Base-by-base conservation (phyloP, 2,329 filamentous ascomycete species). In the Magnaporthales sp. region DNA sequence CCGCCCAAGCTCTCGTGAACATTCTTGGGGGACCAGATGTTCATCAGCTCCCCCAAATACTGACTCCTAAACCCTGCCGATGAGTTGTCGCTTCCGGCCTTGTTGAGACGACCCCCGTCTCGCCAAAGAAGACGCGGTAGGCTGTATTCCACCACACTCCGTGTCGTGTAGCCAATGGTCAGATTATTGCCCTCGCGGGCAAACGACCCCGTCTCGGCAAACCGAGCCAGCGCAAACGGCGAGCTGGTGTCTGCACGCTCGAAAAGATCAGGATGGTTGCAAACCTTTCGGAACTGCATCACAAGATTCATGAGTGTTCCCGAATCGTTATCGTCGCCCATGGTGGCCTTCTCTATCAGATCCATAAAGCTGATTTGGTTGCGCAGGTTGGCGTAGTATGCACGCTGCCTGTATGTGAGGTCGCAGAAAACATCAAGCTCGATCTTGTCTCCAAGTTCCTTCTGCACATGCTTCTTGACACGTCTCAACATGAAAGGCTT, bases 321-420 rank as follows among this genome's bases (percentile, higher is more conserved):
- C 46, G 92, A 96, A 75, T 98, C 95, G 72, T 60, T 60, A 64
- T 98, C 95, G 73, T 97, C 93, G 46, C 95, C 95, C 71, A 95
- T 86, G 2, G 94, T 94, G 1, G 92, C 93, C 84, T 97, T 98
- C 78, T 99, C 95, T 66, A 99, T 96, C 22, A 99, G 88, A 75
- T 99, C 95, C 88, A 98, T 95, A 71, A 99, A 98, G 78, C 93
- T 98, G 79, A 99, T 97, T 79, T 97, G 95, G 80, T 97, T 97
- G 64, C 95, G 89, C 61, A 99, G 82, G 73, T 93, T 97, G 72
- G 88, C 86, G 78, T 99, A 99, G 79, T 96, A 92, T 19, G 93
- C 93, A 32, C 95, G 89, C 77, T 99, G 95, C 71, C 95, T 90
- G 78, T 98, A 98, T 0, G 95, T 98, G 69, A 99, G 86, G 72